phyloP scores from a whole-genome alignment of 1,284 basidiomycete genomes.

The Rhodotorula sp. region DNA sequence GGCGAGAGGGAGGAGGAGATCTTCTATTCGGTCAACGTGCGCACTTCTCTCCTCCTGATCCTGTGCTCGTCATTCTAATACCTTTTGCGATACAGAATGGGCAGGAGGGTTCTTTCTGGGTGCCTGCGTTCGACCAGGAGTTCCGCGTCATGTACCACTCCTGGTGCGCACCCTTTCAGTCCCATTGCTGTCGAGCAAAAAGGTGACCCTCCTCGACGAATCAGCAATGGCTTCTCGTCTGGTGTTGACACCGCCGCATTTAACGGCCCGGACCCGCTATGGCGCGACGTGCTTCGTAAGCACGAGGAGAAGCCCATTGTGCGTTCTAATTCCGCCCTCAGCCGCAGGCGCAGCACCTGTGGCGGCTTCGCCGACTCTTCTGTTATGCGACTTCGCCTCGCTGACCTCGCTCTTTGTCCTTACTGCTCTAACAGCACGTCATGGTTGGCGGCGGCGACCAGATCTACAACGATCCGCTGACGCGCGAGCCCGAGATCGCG shows the following conservation, averaged over 20 bases:
- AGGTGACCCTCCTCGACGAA: background rate
- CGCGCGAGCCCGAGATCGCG: slow-evolving; percentile 60
- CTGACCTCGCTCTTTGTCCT: slow-evolving; percentile 3
- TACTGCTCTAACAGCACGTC: slow-evolving; percentile 23
- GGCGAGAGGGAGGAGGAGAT: slow-evolving; percentile 72
- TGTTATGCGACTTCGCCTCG: slow-evolving; percentile 38
- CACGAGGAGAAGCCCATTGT: slow-evolving; percentile 75
- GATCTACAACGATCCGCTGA: slow-evolving; percentile 56
- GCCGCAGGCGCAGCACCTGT: slow-evolving; percentile 54
- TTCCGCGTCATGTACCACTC: slow-evolving; percentile 60
- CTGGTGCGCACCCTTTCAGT: slow-evolving; percentile 54
- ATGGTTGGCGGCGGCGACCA: slow-evolving; percentile 37
- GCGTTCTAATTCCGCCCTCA: slow-evolving; percentile 58
- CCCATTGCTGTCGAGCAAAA: background rate
- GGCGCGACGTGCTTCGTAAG: slow-evolving; percentile 82
- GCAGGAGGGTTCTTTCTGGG: slow-evolving; percentile 74
- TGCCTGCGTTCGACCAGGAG: slow-evolving; percentile 79
- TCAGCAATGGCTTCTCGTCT: slow-evolving; percentile 61
- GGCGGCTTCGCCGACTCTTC: no score
- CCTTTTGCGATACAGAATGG: slow-evolving; percentile 56
- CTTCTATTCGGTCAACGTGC: slow-evolving; percentile 60
- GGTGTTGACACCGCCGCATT: slow-evolving; percentile 55
- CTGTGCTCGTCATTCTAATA: background rate
- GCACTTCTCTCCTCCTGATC: background rate
- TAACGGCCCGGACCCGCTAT: slow-evolving; percentile 61